A percentile compares a stretch with the other conserved stretches of the same genome.
phyloP scores from a whole-genome alignment of 116 monocot genomes.

The Phalaenopsis hybrid region DNA sequence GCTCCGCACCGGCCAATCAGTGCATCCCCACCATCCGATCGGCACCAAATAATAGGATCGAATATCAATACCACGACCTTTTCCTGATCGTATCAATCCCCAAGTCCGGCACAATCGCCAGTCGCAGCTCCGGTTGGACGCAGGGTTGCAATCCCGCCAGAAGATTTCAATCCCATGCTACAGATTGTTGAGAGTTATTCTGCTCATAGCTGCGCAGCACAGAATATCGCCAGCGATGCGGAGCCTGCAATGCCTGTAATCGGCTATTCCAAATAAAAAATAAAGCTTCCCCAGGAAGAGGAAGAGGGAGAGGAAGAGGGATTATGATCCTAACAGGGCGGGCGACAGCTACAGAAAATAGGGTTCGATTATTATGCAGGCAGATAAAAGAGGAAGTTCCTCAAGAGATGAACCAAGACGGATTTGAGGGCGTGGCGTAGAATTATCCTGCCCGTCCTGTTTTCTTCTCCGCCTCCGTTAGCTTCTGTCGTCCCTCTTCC shows the following conservation, averaged over 20 bases:
- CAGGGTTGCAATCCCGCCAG: background rate
- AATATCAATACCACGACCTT: constrained; percentile 1
- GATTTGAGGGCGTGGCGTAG: constrained; percentile 1
- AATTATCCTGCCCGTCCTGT: background rate
- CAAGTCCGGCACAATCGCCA: background rate
- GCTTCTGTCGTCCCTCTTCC: background rate
- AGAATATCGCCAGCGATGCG: background rate
- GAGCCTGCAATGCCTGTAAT: constrained; percentile 1
- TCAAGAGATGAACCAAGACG: constrained; percentile 5
- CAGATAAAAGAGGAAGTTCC: background rate
- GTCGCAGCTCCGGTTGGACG: background rate
- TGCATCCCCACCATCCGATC: constrained; percentile 5
- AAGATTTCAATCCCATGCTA: constrained; percentile 4
- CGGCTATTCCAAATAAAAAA: constrained; percentile 1
- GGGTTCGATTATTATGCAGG: too few relatives aligned
- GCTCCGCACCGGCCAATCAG: background rate
- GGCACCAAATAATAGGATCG: background rate
- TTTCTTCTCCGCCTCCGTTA: constrained; percentile 10
- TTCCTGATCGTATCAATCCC: background rate
- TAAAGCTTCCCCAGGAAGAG: background rate
- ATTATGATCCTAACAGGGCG: too few relatives aligned
- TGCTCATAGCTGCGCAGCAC: background rate
- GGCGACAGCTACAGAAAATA: too few relatives aligned
- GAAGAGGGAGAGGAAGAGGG: too few relatives aligned
- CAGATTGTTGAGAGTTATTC: background rate